Conservation (phyloP, 768 basidiomycete species). For the Pilatotrama ljubarskyi region DNA sequence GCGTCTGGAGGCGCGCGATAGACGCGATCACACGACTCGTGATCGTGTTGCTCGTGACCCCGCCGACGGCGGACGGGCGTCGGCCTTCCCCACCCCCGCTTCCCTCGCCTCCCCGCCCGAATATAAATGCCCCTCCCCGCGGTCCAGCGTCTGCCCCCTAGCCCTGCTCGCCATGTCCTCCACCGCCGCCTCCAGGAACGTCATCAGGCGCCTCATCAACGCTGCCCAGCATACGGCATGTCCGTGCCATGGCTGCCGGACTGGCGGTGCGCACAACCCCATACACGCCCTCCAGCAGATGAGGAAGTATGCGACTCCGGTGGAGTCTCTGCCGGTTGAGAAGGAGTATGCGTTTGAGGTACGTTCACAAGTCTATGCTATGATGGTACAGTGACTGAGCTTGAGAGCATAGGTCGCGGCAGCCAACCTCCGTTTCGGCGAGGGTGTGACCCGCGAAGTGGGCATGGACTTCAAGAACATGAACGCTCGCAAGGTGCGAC, state of each 20-base stretch:
- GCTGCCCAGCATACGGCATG: constrained; percentile 72
- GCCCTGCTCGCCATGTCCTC: constrained; percentile 27
- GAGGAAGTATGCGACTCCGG: constrained; percentile 76
- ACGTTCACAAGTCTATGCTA: neutral
- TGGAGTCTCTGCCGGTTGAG: constrained; percentile 52
- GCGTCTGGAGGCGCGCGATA: constrained; percentile 6
- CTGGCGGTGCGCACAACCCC: constrained; percentile 42
- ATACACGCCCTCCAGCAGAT: constrained; percentile 58
- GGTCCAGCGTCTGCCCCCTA: neutral
- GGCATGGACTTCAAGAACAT: constrained; percentile 95
- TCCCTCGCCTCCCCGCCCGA: constrained; percentile 4
- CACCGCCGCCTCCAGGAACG: constrained; percentile 48
- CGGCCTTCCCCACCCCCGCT: constrained; percentile 24
- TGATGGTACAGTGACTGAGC: neutral
- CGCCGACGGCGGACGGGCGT: neutral
- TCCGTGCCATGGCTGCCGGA: constrained; percentile 74
- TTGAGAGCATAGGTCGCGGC: constrained; percentile 64
- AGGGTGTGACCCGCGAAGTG: constrained; percentile 86
- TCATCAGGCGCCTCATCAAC: constrained; percentile 74
- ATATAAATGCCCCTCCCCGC: constrained; percentile 19
- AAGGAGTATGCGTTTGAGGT: constrained; percentile 95
- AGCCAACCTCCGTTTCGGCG: constrained; percentile 84
- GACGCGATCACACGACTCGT: constrained; percentile 20
- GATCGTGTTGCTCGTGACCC: constrained; percentile 21
- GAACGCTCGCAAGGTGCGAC: constrained; percentile 79